Conservation (phyloP, 2,329 filamentous ascomycete genomes). For the Arthrinium phaeospermum region DNA sequence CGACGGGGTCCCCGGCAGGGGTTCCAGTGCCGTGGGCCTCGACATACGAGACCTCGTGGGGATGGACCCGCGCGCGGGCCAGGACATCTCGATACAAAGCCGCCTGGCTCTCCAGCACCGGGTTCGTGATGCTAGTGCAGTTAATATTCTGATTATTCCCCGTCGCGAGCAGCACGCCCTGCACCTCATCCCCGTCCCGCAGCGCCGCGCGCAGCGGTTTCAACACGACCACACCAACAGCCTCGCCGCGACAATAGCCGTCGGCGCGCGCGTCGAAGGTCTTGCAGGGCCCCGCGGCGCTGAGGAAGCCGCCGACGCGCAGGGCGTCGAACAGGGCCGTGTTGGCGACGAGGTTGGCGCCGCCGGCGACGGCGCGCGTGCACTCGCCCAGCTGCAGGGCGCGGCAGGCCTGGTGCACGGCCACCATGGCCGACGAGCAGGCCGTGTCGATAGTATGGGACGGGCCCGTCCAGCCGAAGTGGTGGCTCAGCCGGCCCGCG, state of each 20-base stretch:
- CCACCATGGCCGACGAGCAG: slow-evolving; percentile 44
- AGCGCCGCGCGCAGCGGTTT: slow-evolving; percentile 56
- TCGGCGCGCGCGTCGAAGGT: slow-evolving; percentile 54
- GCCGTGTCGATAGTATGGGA: slow-evolving; percentile 43
- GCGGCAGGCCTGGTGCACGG: slow-evolving; percentile 41
- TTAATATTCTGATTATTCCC: slow-evolving; percentile 41
- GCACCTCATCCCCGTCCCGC: slow-evolving; percentile 56
- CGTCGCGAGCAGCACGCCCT: slow-evolving; percentile 47
- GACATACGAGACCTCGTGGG: slow-evolving; percentile 27
- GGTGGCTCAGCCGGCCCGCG: slow-evolving; percentile 39
- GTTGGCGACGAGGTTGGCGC: slow-evolving; percentile 44
- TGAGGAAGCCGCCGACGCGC: slow-evolving; percentile 45
- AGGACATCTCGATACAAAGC: slow-evolving; percentile 33
- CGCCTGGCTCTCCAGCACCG: slow-evolving; percentile 33
- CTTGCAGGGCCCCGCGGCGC: slow-evolving; percentile 53
- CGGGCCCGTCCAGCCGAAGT: slow-evolving; percentile 44
- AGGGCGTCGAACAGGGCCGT: slow-evolving; percentile 31
- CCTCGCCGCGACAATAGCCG: slow-evolving; percentile 61
- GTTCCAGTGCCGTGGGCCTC: slow-evolving; percentile 56
- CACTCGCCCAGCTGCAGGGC: slow-evolving; percentile 40
- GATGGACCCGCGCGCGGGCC: slow-evolving; percentile 20
- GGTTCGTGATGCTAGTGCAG: slow-evolving; percentile 37
- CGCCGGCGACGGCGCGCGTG: slow-evolving; percentile 44
- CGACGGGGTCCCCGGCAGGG: background rate
- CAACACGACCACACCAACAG: slow-evolving; percentile 52